These are phyloP conservation scores for Magnaporthiopsis incrustans DNA, from an alignment of 2,329 filamentous ascomycete genomes.

Conservation along the genomic window DNA sequence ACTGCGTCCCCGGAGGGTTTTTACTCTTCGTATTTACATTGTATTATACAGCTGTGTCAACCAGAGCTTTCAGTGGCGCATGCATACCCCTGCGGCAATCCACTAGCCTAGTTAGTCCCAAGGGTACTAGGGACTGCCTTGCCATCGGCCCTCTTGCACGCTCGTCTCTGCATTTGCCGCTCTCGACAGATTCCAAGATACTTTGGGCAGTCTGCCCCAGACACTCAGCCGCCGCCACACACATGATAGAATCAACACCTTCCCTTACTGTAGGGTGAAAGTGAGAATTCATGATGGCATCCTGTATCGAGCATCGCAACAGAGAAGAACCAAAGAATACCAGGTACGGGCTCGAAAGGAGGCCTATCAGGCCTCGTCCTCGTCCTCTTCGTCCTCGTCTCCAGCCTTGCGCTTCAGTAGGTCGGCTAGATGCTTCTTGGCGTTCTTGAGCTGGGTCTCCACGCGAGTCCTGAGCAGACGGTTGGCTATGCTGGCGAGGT, in stretches of 20 bases:
- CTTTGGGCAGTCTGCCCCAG: background rate
- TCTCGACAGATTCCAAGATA: background rate
- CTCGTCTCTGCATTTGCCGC: background rate
- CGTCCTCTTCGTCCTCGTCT: constrained; percentile 35
- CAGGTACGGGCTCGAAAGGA: background rate
- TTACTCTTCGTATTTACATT: background rate
- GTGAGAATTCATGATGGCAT: background rate
- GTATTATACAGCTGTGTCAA: background rate
- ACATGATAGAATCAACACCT: background rate
- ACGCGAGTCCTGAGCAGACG: constrained; percentile 1
- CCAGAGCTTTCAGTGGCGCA: background rate
- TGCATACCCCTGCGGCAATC: background rate
- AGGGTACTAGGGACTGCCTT: background rate
- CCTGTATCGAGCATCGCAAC: background rate
- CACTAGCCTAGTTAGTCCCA: background rate
- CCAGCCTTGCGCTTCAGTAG: constrained; percentile 13
- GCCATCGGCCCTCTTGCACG: background rate
- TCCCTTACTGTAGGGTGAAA: background rate
- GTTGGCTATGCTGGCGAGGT: background rate
- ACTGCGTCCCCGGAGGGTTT: background rate
- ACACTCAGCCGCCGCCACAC: background rate
- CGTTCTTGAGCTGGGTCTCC: constrained; percentile 1
- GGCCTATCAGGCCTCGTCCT: background rate
- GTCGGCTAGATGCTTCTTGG: background rate
- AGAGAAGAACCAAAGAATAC: background rate